Base-by-base conservation (phyloP, 495 filamentous ascomycete genomes). In the Amniculicola lignicola region DNA sequence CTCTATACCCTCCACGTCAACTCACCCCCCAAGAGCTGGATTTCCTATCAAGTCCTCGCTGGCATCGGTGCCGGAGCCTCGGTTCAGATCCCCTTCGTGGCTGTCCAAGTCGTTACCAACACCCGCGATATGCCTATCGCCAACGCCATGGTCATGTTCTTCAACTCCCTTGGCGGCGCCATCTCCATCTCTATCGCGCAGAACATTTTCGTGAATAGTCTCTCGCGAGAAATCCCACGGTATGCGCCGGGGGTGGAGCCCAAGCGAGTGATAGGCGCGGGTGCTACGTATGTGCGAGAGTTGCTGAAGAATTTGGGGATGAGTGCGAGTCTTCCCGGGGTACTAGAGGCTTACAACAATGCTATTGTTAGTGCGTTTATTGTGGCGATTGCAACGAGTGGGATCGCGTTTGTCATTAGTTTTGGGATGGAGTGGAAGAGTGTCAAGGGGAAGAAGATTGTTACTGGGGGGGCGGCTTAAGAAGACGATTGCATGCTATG, bases 111-210 rank as follows among this genome's bases (percentile, higher is more conserved):
- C 16, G 70, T 68, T 0, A 49, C 65, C 1, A 28, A 14, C 15
- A 29, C 54, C 18, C 59, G 63, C 29, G 71, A 74, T 38, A 66
- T 74, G 57, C 67, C 67, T 14, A 69, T 57, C 15, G 70, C 67
- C 31, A 68, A 66, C 29, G 65, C 70, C 2, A 19, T 63, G 22
- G 63, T 62, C 14, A 62, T 74, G 15, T 72, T 74, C 63, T 69
- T 67, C 67, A 67, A 71, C 22, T 64, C 61, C 2, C 58, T 74
- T 2, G 71, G 70, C 35, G 68, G 68, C 48, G 67, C 70, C 4
- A 47, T 73, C 41, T 23, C 51, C 31, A 59, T 72, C 24, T 53
- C 54, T 23, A 64, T 69, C 22, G 70, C 67, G 0, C 68, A 73
- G 42, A 71, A 70, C 51, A 63, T 73, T 33, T 73, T 73, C 45